Conservation (phyloP, 306 rosid genomes). For the Vigna hirtella region DNA sequence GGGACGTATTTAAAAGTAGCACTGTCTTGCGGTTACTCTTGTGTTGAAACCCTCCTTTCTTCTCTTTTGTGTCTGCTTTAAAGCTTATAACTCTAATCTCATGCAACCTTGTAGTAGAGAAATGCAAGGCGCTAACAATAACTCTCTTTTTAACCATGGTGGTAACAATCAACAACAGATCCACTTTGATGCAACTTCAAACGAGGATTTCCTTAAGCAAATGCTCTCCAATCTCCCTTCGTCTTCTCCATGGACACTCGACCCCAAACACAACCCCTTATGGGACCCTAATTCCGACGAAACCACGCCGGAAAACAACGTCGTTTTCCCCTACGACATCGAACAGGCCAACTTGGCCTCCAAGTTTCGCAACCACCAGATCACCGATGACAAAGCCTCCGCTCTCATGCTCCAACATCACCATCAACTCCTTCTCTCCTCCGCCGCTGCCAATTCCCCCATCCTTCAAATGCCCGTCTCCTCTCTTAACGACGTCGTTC, state of each 20-base stretch:
- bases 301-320: slow-evolving; percentile 40
- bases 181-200: slow-evolving; percentile 62
- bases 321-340: slow-evolving; percentile 58
- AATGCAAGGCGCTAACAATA: slow-evolving; percentile 65
- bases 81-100: not conserved
- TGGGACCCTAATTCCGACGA: slow-evolving; percentile 64
- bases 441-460: slow-evolving; percentile 41
- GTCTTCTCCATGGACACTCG: slow-evolving; percentile 63
- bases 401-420: slow-evolving; percentile 85
- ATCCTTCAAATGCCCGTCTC: slow-evolving; percentile 65
- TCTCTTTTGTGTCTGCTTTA: not conserved
- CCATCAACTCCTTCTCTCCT: slow-evolving; percentile 60
- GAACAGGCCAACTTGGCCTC: slow-evolving; percentile 64
- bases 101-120: slow-evolving; percentile 73
- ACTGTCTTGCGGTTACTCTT: not conserved
- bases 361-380: slow-evolving; percentile 81
- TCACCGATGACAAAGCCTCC: slow-evolving; percentile 53
- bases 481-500: slow-evolving; percentile 68
- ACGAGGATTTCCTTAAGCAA: slow-evolving; percentile 92
- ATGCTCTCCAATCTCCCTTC: slow-evolving; percentile 73
- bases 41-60: not conserved
- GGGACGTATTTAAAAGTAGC: not conserved
- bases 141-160: slow-evolving; percentile 55
- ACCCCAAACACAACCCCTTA: slow-evolving; percentile 53
- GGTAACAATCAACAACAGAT: slow-evolving; percentile 37